Conservation (phyloP, 192 early-diverging fungal genomes). For the Cetraspora pellucida region DNA sequence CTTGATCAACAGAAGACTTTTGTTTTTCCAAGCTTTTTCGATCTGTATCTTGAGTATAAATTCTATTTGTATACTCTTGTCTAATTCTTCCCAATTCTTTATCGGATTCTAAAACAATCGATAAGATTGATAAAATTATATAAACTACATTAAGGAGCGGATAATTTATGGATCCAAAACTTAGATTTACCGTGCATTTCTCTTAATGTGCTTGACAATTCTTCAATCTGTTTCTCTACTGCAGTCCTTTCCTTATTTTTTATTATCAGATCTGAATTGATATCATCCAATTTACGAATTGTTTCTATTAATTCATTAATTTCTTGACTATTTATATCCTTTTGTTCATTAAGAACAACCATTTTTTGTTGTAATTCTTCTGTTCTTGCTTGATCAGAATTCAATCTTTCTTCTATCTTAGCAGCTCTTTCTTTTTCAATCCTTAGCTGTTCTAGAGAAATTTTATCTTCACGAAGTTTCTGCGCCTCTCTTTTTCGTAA, state of each 20-base stretch:
- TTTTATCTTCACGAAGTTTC: slow-evolving; percentile 64
- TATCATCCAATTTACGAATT: slow-evolving; percentile 16
- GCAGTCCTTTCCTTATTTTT: background rate
- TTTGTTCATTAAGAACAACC: slow-evolving; percentile 26
- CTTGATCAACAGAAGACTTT: slow-evolving; percentile 29
- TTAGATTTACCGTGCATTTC: background rate
- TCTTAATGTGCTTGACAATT: background rate
- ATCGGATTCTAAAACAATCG: no score
- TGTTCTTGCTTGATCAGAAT: background rate
- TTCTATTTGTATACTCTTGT: background rate
- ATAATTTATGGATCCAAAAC: no score
- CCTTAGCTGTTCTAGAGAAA: slow-evolving; percentile 66
- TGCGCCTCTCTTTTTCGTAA: slow-evolving; percentile 57
- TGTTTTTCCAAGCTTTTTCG: background rate
- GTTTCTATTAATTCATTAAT: slow-evolving; percentile 35
- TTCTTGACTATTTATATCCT: slow-evolving; percentile 22
- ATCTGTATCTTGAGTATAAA: background rate
- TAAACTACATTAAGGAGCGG: no score
- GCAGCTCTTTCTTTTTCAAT: slow-evolving; percentile 74
- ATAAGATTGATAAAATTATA: no score
- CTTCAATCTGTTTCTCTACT: background rate
- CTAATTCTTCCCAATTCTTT: no score
- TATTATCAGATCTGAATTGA: background rate
- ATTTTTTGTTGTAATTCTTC: background rate
- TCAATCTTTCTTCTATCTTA: slow-evolving; percentile 44